These are phyloP conservation scores for Cystoisospora suis DNA, from an alignment of 169 alveolate species.

Conservation along the genomic window DNA sequence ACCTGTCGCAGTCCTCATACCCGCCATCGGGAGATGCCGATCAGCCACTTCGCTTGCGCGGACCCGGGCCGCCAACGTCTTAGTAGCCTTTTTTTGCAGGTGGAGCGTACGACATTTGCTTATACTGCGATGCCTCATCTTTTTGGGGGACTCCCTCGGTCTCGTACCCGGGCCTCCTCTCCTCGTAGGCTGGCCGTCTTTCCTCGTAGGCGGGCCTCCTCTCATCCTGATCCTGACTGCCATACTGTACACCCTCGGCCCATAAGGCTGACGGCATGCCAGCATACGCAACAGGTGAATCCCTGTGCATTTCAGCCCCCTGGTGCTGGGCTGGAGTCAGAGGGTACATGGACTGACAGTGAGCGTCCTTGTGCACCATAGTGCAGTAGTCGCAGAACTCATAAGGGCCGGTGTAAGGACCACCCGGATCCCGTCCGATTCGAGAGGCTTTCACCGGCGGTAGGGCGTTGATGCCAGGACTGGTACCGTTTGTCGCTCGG, in stretches of 20 bases:
- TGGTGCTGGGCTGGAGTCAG: conserved; percentile 9
- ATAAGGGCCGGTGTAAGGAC: neutral
- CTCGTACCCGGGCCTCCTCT: too few species aligned
- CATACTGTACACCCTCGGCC: neutral
- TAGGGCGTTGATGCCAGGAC: conserved; percentile 9
- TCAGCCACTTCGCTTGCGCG: too few species aligned
- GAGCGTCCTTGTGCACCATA: conserved; percentile 30
- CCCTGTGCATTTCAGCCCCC: neutral
- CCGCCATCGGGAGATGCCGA: too few species aligned
- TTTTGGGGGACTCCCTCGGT: too few species aligned
- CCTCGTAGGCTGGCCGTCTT: too few species aligned
- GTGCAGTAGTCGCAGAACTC: conserved; percentile 37
- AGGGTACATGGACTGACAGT: conserved; percentile 40
- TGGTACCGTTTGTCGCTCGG: conserved; percentile 15
- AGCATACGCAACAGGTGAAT: neutral
- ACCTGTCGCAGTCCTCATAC: too few species aligned
- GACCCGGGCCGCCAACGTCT: too few species aligned
- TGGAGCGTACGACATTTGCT: too few species aligned
- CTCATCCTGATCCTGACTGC: too few species aligned
- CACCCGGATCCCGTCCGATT: neutral
- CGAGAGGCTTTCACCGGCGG: neutral
- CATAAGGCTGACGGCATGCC: neutral
- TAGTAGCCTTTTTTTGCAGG: too few species aligned
- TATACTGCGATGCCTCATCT: too few species aligned
- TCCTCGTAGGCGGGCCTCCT: too few species aligned